Base-by-base conservation (phyloP, 495 filamentous ascomycete genomes). In the Physcia stellaris region DNA sequence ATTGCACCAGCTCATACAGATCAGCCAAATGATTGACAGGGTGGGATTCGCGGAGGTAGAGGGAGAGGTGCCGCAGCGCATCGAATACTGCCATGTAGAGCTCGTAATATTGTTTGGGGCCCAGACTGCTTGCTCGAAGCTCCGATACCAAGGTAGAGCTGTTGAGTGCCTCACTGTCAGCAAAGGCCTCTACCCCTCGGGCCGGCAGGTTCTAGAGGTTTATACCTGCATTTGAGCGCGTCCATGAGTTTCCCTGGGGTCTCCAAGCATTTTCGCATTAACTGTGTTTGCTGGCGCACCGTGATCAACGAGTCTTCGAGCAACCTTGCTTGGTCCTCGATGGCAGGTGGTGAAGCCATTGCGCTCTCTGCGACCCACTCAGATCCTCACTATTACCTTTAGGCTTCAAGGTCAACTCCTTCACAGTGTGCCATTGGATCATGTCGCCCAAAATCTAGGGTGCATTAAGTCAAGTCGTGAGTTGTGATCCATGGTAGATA, bases 51-150 rank as follows among this genome's bases (percentile, higher is more conserved):
- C 85, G 86, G 24, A 98, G 75, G 62, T 95, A 94, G 40, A 92
- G 80, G 28, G 87, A 88, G 36, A 98, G 82, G 61, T 96, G 90
- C 56, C 90, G 86, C 55, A 98, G 60, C 47, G 90, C 92, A 67
- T 98, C 90, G 62, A 98, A 98, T 37, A 96, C 83, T 43, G 88
- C 73, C 90, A 98, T 98, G 66, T 98, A 98, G 42, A 98, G 73
- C 60, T 98, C 90, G 59, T 98, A 98, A 67, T 98, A 98, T 59
- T 96, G 90, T 56, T 98, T 98, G 3, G 90, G 90, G 4, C 90
- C 84, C 17, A 98, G 69, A 48, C 82, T 94, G 57, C 86, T 88
- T 11, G 90, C 96, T 53, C 90, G 84, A 35, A 98, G 73, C 61
- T 98, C 90, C 22, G 92, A 94, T 40, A 98, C 92, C 27, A 98